Conservation (phyloP, 768 basidiomycete genomes). For the Kwoniella europaea region DNA sequence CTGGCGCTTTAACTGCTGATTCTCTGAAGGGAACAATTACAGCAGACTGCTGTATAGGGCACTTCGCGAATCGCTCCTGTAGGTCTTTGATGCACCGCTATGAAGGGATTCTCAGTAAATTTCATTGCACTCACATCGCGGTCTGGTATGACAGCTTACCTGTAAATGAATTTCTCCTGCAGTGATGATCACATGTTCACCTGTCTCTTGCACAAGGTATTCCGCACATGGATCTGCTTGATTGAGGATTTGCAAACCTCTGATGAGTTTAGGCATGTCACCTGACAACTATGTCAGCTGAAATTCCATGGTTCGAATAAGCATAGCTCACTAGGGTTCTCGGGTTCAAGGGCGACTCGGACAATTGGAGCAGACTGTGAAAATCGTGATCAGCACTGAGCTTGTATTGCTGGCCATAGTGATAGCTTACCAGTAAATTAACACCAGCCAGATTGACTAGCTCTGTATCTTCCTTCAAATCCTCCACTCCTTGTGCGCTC, state of each 20-base stretch:
- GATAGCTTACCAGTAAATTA: conserved; percentile 56
- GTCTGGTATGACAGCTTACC: conserved; percentile 61
- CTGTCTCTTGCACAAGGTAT: conserved; percentile 94
- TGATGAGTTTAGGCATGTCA: conserved; percentile 86
- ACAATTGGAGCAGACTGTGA: conserved; percentile 83
- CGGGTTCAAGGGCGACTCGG: conserved; percentile 89
- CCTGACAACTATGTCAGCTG: conserved; percentile 50
- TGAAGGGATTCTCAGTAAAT: background rate
- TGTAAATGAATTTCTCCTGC: conserved; percentile 96
- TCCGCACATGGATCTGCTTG: conserved; percentile 98
- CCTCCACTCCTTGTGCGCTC: conserved; percentile 52
- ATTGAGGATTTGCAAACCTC: conserved; percentile 82
- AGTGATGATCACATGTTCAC: conserved; percentile 94
- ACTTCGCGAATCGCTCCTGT: conserved; percentile 89
- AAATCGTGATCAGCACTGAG: background rate
- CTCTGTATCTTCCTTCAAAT: conserved; percentile 24
- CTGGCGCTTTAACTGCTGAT: conserved; percentile 79
- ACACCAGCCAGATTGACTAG: conserved; percentile 53
- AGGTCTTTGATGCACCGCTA: conserved; percentile 95
- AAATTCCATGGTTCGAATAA: background rate
- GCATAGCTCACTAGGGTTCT: conserved; percentile 61
- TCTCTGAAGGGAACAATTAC: conserved; percentile 98
- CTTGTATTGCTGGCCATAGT: no score
- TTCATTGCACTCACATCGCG: no score
- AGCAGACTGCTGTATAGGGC: conserved; percentile 90